Evolutionary conservation across 371 early-diverging fungal species (phyloP), one percentile per base, ranked within the genome.

Genomic region (Umbelopsis sp.): DNA sequence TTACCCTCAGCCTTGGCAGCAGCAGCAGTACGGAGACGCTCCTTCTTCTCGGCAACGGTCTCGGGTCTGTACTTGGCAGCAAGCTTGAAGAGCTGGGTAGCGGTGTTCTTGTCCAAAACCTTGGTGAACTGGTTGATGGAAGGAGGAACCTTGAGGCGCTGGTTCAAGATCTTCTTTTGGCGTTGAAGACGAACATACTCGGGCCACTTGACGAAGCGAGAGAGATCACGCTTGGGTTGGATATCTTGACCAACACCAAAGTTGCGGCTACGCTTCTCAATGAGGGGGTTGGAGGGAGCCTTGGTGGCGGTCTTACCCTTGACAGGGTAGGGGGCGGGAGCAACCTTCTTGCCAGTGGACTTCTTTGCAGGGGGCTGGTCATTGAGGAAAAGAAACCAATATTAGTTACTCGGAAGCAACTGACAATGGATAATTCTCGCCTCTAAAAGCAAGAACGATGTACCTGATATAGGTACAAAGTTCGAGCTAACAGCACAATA

Each of bases 111-210:
- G 88, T 98, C 97, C 74, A 99, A 85, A 68, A 91, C 89, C 80
- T 96, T 92, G 77, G 94, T 93, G 93, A 99, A 99, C 90, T 99
- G 99, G 93, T 99, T 97, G 88, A 99, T 91, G 69, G 99, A 93
- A 46, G 99, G 99, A 70, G 99, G 99, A 50, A 99, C 99, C 94
- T 98, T 99, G 71, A 99, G 88, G 84, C 99, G 97, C 88, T 94
- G 94, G 84, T 92, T 92, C 69, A 99, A 86, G 84, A 99, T 95
- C 85, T 91, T 91, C 87, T 93, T 92, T 86, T 99, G 98, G 78
- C 98, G 94, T 88, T 98, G 98, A 65, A 97, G 93, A 69, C 94
- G 94, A 72, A 98, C 93, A 80, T 99, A 99, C 73, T 93, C 89
- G 77, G 99, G 98, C 97, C 97, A 97, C 86, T 96, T 96, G 82